Base-by-base conservation (phyloP, 192 early-diverging fungal genomes). In the Coemansia sp. region DNA sequence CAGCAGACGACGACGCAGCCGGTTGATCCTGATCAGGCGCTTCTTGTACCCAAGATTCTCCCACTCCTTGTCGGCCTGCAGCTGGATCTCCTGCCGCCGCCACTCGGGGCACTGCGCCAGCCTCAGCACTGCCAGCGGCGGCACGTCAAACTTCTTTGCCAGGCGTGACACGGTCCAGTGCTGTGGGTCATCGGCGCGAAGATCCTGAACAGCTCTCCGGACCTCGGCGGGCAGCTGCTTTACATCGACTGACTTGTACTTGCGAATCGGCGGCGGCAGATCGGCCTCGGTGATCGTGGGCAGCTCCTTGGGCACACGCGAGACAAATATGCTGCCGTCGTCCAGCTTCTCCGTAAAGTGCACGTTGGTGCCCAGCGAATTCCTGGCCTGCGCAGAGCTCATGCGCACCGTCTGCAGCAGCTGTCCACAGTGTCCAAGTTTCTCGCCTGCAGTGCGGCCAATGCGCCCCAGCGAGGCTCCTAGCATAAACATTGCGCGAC, bases 241-340 rank as follows among this genome's bases (percentile, higher is more conserved):
- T n/a, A 55, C 19, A 41, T 47, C 43, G 2, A 3, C 62, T 2
- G 67, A 62, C 38, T 43, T 62, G 54, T 66, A 50, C 51, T 73
- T 38, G 54, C 63, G 63, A 43, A 75, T 45, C 0, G 45, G 76
- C 37, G 82, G 82, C 57, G 82, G 82, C 19, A 83, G 64, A 72
- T 83, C 82, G 7, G 75, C 72, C 47, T 70, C 60, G 51, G 55
- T 69, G 15, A 83, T 57, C 45, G 60, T 64, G 4, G 73, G 66
- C 67, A 73, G 45, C 22, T 54, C 38, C 47, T 67, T 68, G 14
- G 82, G 76, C 48, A 75, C 76, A 11, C 82, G 82, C 37, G 76
- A 75, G 3, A 79, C 72, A 72, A 83, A 83, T 32, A 72, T 59
- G 66, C 82, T 83, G 60, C 76, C 76, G 57, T 83, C 82, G 15